A percentile compares a stretch with the other conserved stretches of the same genome.
Conservation (phyloP, 768 basidiomycete genomes). For the Serendipita vermifera region DNA sequence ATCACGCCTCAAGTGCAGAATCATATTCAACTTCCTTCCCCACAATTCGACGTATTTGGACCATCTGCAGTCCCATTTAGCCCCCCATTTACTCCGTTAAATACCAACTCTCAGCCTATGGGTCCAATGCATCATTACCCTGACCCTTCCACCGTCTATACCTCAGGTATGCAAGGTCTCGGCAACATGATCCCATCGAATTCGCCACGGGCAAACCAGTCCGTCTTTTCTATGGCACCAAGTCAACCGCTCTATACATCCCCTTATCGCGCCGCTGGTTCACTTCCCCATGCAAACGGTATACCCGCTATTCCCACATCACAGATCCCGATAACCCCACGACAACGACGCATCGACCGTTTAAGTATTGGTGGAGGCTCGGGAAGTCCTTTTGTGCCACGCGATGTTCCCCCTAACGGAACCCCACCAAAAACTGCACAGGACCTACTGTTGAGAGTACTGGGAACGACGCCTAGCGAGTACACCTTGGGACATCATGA, state of each 20-base stretch:
- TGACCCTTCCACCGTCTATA: not conserved
- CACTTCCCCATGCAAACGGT: not conserved
- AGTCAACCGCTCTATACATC: not conserved
- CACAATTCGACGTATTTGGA: not conserved
- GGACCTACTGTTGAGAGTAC: slow-evolving; percentile 2
- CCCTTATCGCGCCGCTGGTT: not conserved
- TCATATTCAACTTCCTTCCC: not conserved
- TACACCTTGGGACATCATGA: not conserved
- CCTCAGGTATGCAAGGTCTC: too few relatives aligned
- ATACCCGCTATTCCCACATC: not conserved
- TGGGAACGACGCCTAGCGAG: not conserved
- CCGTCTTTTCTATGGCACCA: not conserved
- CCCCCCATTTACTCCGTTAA: not conserved
- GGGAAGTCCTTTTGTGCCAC: not conserved
- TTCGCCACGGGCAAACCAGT: not conserved
- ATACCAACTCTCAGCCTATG: too few relatives aligned
- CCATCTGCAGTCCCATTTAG: not conserved
- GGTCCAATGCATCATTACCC: not conserved
- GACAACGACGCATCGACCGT: not conserved
- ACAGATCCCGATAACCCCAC: not conserved
- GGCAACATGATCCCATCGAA: too few relatives aligned
- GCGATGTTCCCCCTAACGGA: not conserved
- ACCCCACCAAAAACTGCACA: not conserved
- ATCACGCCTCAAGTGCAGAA: not conserved
- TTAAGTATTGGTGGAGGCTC: not conserved